phyloP scores from a whole-genome alignment of 2,329 filamentous ascomycete species.

The Claviceps paspali region DNA sequence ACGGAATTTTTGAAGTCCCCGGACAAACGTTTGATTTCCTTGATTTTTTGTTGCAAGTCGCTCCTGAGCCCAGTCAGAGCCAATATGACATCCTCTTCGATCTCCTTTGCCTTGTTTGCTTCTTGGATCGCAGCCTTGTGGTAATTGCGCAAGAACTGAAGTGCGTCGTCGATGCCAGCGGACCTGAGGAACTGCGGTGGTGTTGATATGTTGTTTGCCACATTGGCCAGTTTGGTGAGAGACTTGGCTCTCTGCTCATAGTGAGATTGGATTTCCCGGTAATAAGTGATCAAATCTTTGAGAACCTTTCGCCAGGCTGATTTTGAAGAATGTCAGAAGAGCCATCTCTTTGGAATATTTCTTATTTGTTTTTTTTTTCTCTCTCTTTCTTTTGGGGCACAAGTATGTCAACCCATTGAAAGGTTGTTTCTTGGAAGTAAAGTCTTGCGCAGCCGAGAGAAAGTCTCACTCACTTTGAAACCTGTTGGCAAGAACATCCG shows the following conservation, averaged over 20 bases:
- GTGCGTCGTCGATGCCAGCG: conserved; percentile 77
- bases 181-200: conserved; percentile 64
- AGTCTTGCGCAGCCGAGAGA: too few relatives aligned
- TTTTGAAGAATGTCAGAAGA: neutral
- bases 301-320: conserved; percentile 87
- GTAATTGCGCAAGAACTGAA: conserved; percentile 64
- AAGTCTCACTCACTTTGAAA: conserved; percentile 59
- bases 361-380: too few relatives aligned
- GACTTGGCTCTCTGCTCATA: conserved; percentile 79
- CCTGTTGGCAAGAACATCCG: conserved; percentile 69
- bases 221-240: conserved; percentile 66
- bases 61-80: conserved; percentile 73
- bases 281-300: conserved; percentile 88
- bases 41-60: conserved; percentile 90
- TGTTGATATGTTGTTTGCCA: conserved; percentile 63
- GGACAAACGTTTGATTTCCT: conserved; percentile 88
- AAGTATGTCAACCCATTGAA: neutral
- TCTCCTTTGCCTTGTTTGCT: conserved; percentile 75
- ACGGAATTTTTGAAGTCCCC: conserved; percentile 96
- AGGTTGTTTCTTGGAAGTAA: neutral
- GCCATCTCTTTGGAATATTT: too few relatives aligned
- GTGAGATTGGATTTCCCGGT: conserved; percentile 76
- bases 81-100: conserved; percentile 81
- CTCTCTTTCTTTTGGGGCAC: too few relatives aligned
- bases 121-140: conserved; percentile 69